Base-by-base conservation (phyloP, 176 grass and related monocot species). In the Oryza punctata region DNA sequence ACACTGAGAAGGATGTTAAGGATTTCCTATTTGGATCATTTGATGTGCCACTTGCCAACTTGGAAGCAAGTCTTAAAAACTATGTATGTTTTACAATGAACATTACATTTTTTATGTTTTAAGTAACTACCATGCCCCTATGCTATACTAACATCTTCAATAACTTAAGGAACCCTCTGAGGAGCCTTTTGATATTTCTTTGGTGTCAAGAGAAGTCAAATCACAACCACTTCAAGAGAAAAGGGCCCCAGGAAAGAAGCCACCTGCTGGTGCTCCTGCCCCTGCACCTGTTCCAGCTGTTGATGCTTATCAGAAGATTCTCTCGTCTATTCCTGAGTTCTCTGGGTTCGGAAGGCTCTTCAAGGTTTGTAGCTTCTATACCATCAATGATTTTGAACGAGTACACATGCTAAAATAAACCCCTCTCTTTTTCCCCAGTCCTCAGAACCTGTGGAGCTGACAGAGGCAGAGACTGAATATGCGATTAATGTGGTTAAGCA, bases 21-120 rank as follows among this genome's bases (percentile, higher is more conserved):
- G 96, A 99, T 19, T 96, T 99, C 69, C 85, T 99, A 44, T 99
- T 99, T 87, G 91, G 93, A 81, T 93, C 93, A 45, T 96, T 99
- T 84, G 96, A 99, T 66, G 90, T 99, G 72, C 93, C 96, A 59
- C 93, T 99, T 84, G 85, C 80, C 78, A 99, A 99, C 78, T 92
- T 99, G 88, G 96, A 90, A 89, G 91, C 96, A 67, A 96, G 91
- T 79, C 72, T 99, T 85, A 92, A 73, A 83, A 96, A 81, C 63
- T 94, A 99, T 87, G 96, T 96, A 94, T 54, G 81, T 90, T 69
- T 52, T 63, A 63, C 23, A 69, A n/a, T 21, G 38, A 78, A 18
- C 67, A 75, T 79, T 67, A 82, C 12, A 78, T 83, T 73, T 30
- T 63, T 46, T 19, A 64, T 78, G 38, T 67, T 75, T 66, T 12